These are phyloP conservation scores for Megacollybia platyphylla DNA, from an alignment of 1,284 basidiomycete genomes.

Conservation along the genomic window DNA sequence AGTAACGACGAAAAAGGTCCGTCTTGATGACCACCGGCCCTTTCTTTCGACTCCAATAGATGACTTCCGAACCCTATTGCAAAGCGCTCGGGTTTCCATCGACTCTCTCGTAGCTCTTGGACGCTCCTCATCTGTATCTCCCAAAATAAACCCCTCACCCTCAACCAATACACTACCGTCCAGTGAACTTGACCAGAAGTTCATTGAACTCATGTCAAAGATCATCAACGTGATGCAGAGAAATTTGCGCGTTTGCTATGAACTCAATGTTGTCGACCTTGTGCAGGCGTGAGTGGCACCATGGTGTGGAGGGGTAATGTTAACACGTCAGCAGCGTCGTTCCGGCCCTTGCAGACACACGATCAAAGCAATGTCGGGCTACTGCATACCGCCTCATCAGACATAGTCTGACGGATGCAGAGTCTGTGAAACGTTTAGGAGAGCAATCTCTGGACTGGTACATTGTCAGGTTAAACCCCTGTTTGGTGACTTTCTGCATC, in stretches of 20 bases:
- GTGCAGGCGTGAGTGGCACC: constrained; percentile 50
- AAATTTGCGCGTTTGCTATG: constrained; percentile 67
- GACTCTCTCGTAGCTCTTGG: constrained; percentile 36
- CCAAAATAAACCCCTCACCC: constrained; percentile 20
- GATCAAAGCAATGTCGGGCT: constrained; percentile 68
- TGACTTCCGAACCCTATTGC: constrained; percentile 57
- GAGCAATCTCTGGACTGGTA: constrained; percentile 76
- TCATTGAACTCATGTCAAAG: constrained; percentile 52
- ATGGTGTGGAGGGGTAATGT: not conserved
- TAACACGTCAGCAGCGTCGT: constrained; percentile 36
- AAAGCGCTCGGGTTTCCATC: constrained; percentile 44
- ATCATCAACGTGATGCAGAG: constrained; percentile 64
- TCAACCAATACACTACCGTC: constrained; percentile 17
- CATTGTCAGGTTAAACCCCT: constrained; percentile 58
- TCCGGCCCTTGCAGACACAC: constrained; percentile 66
- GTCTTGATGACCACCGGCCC: constrained; percentile 3
- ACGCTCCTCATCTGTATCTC: constrained; percentile 32
- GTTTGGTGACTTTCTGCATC: not conserved
- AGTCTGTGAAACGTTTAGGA: constrained; percentile 46
- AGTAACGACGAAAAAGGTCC: constrained; percentile 28
- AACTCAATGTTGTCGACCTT: constrained; percentile 60
- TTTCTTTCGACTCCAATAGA: constrained; percentile 23
- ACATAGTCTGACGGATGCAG: constrained; percentile 62
- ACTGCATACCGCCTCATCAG: constrained; percentile 81
- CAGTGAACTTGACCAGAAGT: constrained; percentile 39